Evolutionary conservation across 192 early-diverging fungal genomes (phyloP).

Genomic region (Hyaloraphidium curvatum): DNA sequence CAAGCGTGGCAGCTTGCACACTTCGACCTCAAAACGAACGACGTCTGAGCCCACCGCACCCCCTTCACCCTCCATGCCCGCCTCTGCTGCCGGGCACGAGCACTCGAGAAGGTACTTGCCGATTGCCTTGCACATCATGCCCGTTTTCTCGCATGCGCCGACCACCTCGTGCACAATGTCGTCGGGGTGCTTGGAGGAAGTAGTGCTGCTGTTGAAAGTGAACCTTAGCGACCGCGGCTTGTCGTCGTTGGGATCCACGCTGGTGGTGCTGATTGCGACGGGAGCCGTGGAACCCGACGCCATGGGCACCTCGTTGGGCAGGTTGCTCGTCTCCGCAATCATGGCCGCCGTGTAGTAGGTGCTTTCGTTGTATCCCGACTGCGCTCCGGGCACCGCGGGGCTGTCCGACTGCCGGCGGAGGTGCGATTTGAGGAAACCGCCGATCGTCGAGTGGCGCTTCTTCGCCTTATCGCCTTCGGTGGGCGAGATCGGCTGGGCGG

Average conservation of each 20-base stretch:
- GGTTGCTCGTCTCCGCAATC: too few relatives aligned
- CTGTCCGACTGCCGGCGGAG: slow-evolving; percentile 25
- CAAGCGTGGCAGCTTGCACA: slow-evolving; percentile 4
- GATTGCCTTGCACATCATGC: slow-evolving; percentile 17
- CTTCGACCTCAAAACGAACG: slow-evolving; percentile 2
- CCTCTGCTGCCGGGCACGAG: slow-evolving; percentile 5
- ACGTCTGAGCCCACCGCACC: neutral
- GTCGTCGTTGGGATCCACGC: slow-evolving; percentile 13
- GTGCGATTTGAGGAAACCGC: slow-evolving; percentile 23
- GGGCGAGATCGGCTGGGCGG: too few relatives aligned
- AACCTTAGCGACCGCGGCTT: slow-evolving; percentile 38
- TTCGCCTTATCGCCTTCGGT: too few relatives aligned
- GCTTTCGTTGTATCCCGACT: too few relatives aligned
- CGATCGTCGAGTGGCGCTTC: slow-evolving; percentile 37
- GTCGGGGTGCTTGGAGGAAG: slow-evolving; percentile 33
- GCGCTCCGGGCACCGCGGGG: too few relatives aligned
- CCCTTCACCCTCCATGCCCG: neutral
- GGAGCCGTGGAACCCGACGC: too few relatives aligned
- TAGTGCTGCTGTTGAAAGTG: slow-evolving; percentile 43
- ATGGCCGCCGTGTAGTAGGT: too few relatives aligned
- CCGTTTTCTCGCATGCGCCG: slow-evolving; percentile 16
- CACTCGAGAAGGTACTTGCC: slow-evolving; percentile 30
- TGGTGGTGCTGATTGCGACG: too few relatives aligned
- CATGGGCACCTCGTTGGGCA: too few relatives aligned
- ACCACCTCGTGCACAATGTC: slow-evolving; percentile 30